Base-by-base conservation (phyloP, 176 grass and related monocot genomes). In the Aegilops longissima region DNA sequence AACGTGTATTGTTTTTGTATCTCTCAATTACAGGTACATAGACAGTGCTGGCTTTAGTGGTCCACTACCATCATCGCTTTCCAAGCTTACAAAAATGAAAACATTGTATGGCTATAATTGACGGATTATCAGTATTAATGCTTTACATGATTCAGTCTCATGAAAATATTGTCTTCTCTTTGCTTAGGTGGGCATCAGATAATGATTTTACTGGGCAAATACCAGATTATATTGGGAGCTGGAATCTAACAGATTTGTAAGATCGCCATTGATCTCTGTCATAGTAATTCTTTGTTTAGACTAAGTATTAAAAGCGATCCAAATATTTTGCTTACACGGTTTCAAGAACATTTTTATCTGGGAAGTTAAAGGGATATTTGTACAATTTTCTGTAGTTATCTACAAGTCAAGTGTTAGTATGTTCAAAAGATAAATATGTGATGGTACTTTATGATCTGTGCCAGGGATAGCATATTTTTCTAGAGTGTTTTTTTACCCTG, bases 41-140 rank as follows among this genome's bases (percentile, higher is more conserved):
- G 45, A 81, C 61, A 98, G 96, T 42, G 77, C 84, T 87, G 96
- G 96, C 54, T 82, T 93, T 40, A 90, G 62, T 1, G 93, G 91
- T 79, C 86, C 91, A 12, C 29, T 98, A 25, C 93, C 93, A 78
- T 79, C 77, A 31, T 47, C 90, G 2, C 82, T 98, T 13, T 93
- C 91, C 30, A 88, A 87, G 10, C 93, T 95, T 20, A 89, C 68
- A 21, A 92, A 58, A 2, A 31, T 98, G 84, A 35, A 44, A 18
- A 86, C 0, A 1, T 23, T 98, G 93, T 98, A 92, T 62, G 73
- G 35, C 27, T n/a, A 80, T 30, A 20, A n/a, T 54, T 54, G 51
- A 54, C 16, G 51, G 16, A 18, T 18, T 54, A 2, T 54, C 51
- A 5, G 16, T 54, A 54, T 54, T 54, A 54, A 54, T 54, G 51